These are phyloP conservation scores for Colletotrichum sp. DNA, from an alignment of 2,329 filamentous ascomycete species.

Conservation along the genomic window DNA sequence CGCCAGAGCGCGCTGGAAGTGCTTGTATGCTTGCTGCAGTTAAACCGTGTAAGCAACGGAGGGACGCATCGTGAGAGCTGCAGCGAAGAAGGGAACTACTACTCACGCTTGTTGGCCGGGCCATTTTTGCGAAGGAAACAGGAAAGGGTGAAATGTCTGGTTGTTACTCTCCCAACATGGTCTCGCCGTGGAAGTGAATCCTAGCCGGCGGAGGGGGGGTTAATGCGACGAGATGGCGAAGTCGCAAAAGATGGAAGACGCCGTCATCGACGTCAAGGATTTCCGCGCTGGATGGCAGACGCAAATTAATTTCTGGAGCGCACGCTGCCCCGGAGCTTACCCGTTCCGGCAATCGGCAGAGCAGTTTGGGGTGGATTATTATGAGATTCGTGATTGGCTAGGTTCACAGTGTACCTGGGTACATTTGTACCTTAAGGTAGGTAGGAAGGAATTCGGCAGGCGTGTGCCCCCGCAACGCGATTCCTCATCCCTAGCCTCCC, in stretches of 20 bases:
- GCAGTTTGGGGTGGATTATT: background rate
- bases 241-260: background rate
- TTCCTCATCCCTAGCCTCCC: too few species aligned
- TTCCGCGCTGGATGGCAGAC: background rate
- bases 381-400: background rate
- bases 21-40: conserved; percentile 46
- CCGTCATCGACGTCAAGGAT: conserved; percentile 21
- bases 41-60: conserved; percentile 1
- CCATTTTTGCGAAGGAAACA: conserved; percentile 19
- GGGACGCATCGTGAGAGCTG: background rate
- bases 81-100: background rate
- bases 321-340: background rate
- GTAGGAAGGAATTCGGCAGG: too few species aligned
- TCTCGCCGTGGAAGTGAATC: background rate
- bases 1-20: conserved; percentile 55
- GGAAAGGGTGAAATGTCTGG: background rate
- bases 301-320: conserved; percentile 4
- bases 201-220: conserved; percentile 35
- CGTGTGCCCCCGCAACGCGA: too few species aligned
- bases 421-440: too few species aligned
- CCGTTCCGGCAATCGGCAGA: background rate
- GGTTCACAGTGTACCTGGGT: too few species aligned
- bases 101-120: conserved; percentile 26
- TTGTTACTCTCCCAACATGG: background rate
- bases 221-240: conserved; percentile 25